Base-by-base conservation (phyloP, 2,329 filamentous ascomycete species). In the Leptographium wingfieldii region DNA sequence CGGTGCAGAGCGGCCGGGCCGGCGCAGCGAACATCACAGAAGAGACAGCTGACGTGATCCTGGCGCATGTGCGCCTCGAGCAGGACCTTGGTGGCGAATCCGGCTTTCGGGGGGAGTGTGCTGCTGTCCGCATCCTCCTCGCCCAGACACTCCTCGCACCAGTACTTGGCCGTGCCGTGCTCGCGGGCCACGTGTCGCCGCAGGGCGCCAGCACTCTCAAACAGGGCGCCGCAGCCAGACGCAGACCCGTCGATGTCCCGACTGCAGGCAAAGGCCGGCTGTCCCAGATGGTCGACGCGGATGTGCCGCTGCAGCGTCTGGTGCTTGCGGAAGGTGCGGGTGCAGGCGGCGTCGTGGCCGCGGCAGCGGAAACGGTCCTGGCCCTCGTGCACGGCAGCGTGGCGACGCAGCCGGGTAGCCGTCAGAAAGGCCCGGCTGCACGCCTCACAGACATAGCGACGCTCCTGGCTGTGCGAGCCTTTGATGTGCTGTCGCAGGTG, bases 401-500 rank as follows among this genome's bases (percentile, higher is more conserved):
- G 92, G 46, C 89, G 80, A 61, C 86, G 82, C 22, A 96, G 79
- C 54, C 89, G 80, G 11, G 88, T 90, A 2, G 85, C 85, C 0
- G 89, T 95, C 56, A 89, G 80, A 69, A 96, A 96, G 40, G 80
- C 84, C 76, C 92, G 94, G 57, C 78, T 83, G 69, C 92, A 96
- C 67, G 83, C 83, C n/a, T 80, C 76, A 73, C 92, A 96, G 31
- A 80, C 71, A 70, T 90, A 86, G 55, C 84, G 80, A 61, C 86
- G 80, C 64, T 90, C 80, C 59, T 83, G 77, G 9, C 82, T 86
- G 70, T 96, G 92, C 12, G 86, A 85, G 59, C 87, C 88, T 69
- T 92, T 91, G 68, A 95, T 74, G 70, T 97, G 92, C 65, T 91
- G 86, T 62, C 87, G 85, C 22, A 96, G 78, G 73, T 96, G 91